Conservation (phyloP, 2,329 filamentous ascomycete species). For the Aaosphaeria pasadenensis region DNA sequence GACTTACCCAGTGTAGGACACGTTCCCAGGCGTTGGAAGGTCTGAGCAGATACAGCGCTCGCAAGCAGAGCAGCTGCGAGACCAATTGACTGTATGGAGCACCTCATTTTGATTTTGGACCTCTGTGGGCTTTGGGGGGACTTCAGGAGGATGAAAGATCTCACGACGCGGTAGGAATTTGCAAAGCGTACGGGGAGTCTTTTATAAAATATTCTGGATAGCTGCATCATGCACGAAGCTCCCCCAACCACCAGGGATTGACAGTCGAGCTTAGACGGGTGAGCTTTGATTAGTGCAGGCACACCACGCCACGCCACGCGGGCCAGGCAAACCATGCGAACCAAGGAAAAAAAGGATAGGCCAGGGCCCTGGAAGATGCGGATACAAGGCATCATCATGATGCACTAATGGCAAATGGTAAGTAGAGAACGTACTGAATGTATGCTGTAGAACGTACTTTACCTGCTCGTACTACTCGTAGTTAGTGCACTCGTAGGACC, state of each 20-base stretch:
- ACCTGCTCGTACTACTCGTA: too few species aligned
- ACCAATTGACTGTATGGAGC: slow-evolving; percentile 18
- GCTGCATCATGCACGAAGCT: not conserved
- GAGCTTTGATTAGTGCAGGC: too few species aligned
- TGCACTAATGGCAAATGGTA: too few species aligned
- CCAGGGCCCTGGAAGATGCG: too few species aligned
- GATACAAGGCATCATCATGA: too few species aligned
- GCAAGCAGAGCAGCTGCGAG: slow-evolving; percentile 26
- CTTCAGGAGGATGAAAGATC: not conserved
- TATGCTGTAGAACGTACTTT: too few species aligned
- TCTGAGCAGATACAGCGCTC: slow-evolving; percentile 43
- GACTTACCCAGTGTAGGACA: slow-evolving; percentile 53
- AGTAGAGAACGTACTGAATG: too few species aligned
- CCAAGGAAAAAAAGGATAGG: too few species aligned
- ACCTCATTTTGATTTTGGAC: slow-evolving; percentile 25
- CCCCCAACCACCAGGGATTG: slow-evolving; percentile 4
- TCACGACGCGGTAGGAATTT: not conserved
- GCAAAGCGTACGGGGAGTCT: slow-evolving; percentile 10
- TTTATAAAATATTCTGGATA: slow-evolving; percentile 25
- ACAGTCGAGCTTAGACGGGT: too few species aligned
- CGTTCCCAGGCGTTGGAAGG: slow-evolving; percentile 54
- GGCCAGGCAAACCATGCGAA: too few species aligned
- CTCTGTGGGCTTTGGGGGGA: slow-evolving; percentile 1
- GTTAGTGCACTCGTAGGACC: too few species aligned
- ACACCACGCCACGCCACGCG: too few species aligned